These are phyloP conservation scores for Lepidopterella palustris DNA, from an alignment of 495 filamentous ascomycete species.

Conservation along the genomic window DNA sequence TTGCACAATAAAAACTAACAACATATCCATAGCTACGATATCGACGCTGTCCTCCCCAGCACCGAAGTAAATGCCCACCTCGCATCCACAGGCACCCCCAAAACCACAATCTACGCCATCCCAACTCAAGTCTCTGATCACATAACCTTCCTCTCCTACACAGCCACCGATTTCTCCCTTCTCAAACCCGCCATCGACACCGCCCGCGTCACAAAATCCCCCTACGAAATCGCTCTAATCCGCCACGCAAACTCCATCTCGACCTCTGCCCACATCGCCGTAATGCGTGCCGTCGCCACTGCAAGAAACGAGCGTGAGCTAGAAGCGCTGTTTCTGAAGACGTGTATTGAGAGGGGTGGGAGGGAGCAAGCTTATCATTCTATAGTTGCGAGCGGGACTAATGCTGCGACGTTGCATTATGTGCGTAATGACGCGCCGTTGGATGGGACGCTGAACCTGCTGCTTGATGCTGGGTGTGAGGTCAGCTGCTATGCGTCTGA, in stretches of 20 bases:
- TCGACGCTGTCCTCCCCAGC: slow-evolving; percentile 67
- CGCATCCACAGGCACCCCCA: slow-evolving; percentile 40
- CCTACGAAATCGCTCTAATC: slow-evolving; percentile 77
- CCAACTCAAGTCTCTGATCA: slow-evolving; percentile 59
- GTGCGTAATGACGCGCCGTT: slow-evolving; percentile 66
- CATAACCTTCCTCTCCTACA: slow-evolving; percentile 58
- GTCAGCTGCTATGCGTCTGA: slow-evolving; percentile 76
- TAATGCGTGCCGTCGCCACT: slow-evolving; percentile 56
- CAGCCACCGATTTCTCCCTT: slow-evolving; percentile 51
- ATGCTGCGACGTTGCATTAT: slow-evolving; percentile 84
- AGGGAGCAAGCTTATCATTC: slow-evolving; percentile 77
- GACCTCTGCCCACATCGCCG: slow-evolving; percentile 64
- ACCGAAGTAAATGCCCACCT: slow-evolving; percentile 64
- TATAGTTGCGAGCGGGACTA: slow-evolving; percentile 70
- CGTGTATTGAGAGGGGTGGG: slow-evolving; percentile 68
- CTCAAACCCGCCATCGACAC: slow-evolving; percentile 74
- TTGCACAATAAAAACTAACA: neutral
- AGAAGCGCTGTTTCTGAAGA: slow-evolving; percentile 66
- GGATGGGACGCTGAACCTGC: slow-evolving; percentile 60
- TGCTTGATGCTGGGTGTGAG: slow-evolving; percentile 82
- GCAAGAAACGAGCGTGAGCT: slow-evolving; percentile 76
- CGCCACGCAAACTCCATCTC: slow-evolving; percentile 77
- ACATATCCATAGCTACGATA: slow-evolving; percentile 52
- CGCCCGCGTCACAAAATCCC: slow-evolving; percentile 72
- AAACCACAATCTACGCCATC: slow-evolving; percentile 61